These are phyloP conservation scores for Lodderomyces orthopsilosis DNA, from an alignment of 1,139 yeast species.

Conservation along the genomic window DNA sequence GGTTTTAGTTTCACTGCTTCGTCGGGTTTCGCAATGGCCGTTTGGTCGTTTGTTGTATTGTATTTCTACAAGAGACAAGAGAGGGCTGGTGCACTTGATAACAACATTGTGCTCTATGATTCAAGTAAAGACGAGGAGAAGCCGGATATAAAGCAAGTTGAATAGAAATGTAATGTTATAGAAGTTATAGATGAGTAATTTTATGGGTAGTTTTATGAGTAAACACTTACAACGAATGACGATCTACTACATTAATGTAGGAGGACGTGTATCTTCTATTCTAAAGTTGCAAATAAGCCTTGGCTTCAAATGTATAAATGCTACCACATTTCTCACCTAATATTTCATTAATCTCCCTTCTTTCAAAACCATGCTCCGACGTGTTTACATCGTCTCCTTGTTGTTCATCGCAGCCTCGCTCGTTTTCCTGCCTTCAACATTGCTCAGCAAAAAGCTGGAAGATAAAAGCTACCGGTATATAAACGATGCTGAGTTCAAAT, in stretches of 20 bases:
- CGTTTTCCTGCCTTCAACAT: background rate
- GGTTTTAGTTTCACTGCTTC: conserved; percentile 51
- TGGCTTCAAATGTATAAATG: background rate
- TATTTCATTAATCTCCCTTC: background rate
- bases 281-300: background rate
- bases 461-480: background rate
- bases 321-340: background rate
- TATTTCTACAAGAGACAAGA: conserved; percentile 60
- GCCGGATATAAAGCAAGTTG: background rate
- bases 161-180: background rate
- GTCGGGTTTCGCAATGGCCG: conserved; percentile 46
- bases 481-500: conserved; percentile 4
- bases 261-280: too few species aligned
- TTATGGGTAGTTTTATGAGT: too few species aligned
- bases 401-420: background rate
- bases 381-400: background rate
- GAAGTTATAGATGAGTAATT: background rate
- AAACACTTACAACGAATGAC: too few species aligned
- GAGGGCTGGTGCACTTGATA: conserved; percentile 45
- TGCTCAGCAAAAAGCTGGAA: background rate
- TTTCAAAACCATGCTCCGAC: background rate
- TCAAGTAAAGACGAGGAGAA: conserved; percentile 20
- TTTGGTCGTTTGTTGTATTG: conserved; percentile 56
- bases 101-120: conserved; percentile 51
- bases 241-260: too few species aligned